Conservation (phyloP, 139 green algal genomes). For the Chlorella sp. region DNA sequence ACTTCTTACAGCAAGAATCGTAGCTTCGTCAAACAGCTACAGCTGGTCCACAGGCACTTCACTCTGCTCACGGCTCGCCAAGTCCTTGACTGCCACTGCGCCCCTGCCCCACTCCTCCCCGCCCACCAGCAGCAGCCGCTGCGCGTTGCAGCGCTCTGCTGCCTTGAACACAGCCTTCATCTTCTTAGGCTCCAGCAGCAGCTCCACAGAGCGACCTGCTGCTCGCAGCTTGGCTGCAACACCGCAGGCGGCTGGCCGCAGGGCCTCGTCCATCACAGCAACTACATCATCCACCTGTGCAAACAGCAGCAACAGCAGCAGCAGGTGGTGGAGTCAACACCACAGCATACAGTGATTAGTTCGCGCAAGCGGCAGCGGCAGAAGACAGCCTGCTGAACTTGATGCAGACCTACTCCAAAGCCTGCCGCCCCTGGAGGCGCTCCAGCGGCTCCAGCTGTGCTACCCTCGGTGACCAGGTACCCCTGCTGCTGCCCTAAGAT, state of each 20-base stretch:
- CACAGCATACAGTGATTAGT: too few species aligned
- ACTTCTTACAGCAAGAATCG: too few species aligned
- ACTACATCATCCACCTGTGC: conserved; percentile 79
- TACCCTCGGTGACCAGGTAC: too few species aligned
- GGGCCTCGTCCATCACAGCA: conserved; percentile 59
- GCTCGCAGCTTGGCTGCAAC: conserved; percentile 63
- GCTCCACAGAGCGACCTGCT: conserved; percentile 73
- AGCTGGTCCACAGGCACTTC: conserved; percentile 68
- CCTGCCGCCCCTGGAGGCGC: too few species aligned
- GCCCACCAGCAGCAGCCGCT: conserved; percentile 74
- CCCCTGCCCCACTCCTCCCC: conserved; percentile 74
- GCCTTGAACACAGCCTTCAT: conserved; percentile 90
- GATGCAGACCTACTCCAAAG: too few species aligned
- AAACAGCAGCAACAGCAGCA: neutral
- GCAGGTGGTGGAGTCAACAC: too few species aligned
- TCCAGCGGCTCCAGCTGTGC: too few species aligned
- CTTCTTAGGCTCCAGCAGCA: conserved; percentile 89
- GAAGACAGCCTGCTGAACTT: too few species aligned
- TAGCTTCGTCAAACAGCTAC: too few species aligned
- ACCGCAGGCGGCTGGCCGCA: conserved; percentile 50
- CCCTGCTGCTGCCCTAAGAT: too few species aligned
- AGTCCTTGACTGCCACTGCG: conserved; percentile 75
- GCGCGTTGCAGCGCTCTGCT: conserved; percentile 52
- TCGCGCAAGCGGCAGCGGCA: too few species aligned
- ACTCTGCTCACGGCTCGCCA: conserved; percentile 62